A percentile compares a stretch with the other conserved stretches of the same genome.
phyloP scores from a whole-genome alignment of 495 filamentous ascomycete genomes.

The Penicillium psychrofluorescens region DNA sequence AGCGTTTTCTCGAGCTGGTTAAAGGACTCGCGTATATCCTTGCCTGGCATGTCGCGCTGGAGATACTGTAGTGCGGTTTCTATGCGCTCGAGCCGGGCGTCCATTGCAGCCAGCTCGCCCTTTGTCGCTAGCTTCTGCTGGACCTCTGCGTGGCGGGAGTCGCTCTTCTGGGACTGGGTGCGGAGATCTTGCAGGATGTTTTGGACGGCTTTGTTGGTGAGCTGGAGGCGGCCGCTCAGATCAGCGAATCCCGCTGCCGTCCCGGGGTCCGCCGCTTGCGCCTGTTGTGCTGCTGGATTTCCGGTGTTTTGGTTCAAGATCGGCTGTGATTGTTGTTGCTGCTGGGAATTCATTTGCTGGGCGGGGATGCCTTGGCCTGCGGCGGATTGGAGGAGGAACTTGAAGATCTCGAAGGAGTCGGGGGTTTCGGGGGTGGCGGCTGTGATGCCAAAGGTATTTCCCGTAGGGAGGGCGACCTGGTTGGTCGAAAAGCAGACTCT shows the following conservation, averaged over 20 bases:
- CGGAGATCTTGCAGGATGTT: slow-evolving; percentile 60
- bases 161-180: slow-evolving; percentile 35
- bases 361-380: slow-evolving; percentile 25
- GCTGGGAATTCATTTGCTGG: slow-evolving; percentile 14
- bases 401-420: slow-evolving; percentile 91
- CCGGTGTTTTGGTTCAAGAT: slow-evolving; percentile 23
- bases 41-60: slow-evolving; percentile 61
- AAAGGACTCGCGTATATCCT: slow-evolving; percentile 65
- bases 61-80: slow-evolving; percentile 46
- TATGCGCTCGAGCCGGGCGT: slow-evolving; percentile 49
- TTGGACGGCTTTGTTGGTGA: slow-evolving; percentile 62
- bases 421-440: slow-evolving; percentile 85
- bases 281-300: neutral
- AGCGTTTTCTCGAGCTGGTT: slow-evolving; percentile 66
- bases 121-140: slow-evolving; percentile 37
- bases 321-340: slow-evolving; percentile 28
- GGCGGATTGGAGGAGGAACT: slow-evolving; percentile 59
- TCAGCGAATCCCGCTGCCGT: slow-evolving; percentile 65
- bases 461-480: slow-evolving; percentile 68
- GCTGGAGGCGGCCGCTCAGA: slow-evolving; percentile 72
- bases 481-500: slow-evolving; percentile 76
- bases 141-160: slow-evolving; percentile 55
- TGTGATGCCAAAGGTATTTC: slow-evolving; percentile 81
- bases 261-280: slow-evolving; percentile 36
- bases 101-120: slow-evolving; percentile 48